Conservation (phyloP, 257 asterid species). For the Jaltomata sinuosa region DNA sequence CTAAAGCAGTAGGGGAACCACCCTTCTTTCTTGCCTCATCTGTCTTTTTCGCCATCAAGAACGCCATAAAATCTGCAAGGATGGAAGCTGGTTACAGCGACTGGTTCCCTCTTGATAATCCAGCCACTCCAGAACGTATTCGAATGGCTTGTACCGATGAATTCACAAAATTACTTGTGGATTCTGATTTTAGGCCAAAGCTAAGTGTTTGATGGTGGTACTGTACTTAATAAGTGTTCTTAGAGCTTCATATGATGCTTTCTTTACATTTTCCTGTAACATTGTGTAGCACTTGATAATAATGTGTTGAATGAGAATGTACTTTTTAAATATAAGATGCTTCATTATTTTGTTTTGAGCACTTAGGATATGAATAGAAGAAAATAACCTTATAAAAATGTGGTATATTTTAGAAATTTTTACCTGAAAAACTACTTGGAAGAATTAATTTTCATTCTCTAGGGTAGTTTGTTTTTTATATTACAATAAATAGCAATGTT, state of each 20-base stretch:
- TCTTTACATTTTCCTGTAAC: background rate
- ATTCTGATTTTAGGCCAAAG: slow-evolving; percentile 46
- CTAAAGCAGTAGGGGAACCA: slow-evolving; percentile 96
- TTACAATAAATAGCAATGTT: too few relatives aligned
- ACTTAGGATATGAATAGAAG: background rate
- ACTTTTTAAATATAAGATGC: background rate
- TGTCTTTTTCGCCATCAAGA: slow-evolving; percentile 80
- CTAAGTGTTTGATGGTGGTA: slow-evolving; percentile 38
- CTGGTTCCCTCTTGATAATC: slow-evolving; percentile 87
- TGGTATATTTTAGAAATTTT: too few relatives aligned
- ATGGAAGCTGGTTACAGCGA: slow-evolving; percentile 53
- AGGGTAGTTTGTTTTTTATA: too few relatives aligned
- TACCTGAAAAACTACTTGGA: too few relatives aligned
- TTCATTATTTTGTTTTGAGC: background rate
- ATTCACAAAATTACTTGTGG: slow-evolving; percentile 35
- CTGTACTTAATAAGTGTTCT: background rate
- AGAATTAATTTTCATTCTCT: too few relatives aligned
- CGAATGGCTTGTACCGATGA: slow-evolving; percentile 89
- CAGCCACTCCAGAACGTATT: slow-evolving; percentile 94
- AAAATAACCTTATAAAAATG: too few relatives aligned
- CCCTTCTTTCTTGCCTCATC: slow-evolving; percentile 81
- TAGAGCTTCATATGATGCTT: background rate
- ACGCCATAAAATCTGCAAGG: slow-evolving; percentile 72
- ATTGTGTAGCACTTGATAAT: background rate
- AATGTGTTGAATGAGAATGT: background rate